Base-by-base conservation (phyloP, 768 basidiomycete species). In the Dioszegia hungarica region DNA sequence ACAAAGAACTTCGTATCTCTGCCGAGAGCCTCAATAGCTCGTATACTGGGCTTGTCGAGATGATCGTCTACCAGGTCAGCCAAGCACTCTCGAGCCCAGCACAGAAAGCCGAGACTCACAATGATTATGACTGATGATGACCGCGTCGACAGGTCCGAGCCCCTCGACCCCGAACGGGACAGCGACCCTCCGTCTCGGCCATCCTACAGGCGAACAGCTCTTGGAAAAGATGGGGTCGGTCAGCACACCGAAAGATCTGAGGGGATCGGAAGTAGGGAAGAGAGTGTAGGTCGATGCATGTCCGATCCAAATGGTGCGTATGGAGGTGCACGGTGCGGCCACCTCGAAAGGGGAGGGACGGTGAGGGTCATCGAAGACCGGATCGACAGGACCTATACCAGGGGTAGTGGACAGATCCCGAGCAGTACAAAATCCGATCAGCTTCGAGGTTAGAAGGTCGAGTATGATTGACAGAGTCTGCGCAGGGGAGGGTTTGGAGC, bases 51-150 rank as follows among this genome's bases (percentile, higher is more conserved):
- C 25, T 63, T 59, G 39, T 67, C 65, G 19, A 68, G 60, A 46
- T 72, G 70, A 47, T 72, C 70, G 43, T 72, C 70, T 72, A 36
- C 31, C 24, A 19, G 17, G 29, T 52, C 33, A 57, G 50, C 50
- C 2, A 28, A 2, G 33, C 2, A 3, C 4, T 31, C 14, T n/a
- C 5, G n/a, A 20, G 2, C 25, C 5, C 8, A 36, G 47, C 10
- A 8, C 15, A 25, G 19, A 12, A 3, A 3, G 17, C 27, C 24
- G 34, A 6, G 20, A 38, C 70, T 50, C 37, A 72, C 70, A 72
- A 44, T 72, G 70, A 50, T 72, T 65, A 54, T 72, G 70, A 14
- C 65, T 67, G 36, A 72, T 68, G 24, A 67, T 50, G 20, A 59
- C 60, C n/a, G 67, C 48, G 29, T 72, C 62, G 1, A 72, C 53